Evolutionary conservation across 768 basidiomycete genomes (phyloP).

Genomic region (Lentinula boryana): DNA sequence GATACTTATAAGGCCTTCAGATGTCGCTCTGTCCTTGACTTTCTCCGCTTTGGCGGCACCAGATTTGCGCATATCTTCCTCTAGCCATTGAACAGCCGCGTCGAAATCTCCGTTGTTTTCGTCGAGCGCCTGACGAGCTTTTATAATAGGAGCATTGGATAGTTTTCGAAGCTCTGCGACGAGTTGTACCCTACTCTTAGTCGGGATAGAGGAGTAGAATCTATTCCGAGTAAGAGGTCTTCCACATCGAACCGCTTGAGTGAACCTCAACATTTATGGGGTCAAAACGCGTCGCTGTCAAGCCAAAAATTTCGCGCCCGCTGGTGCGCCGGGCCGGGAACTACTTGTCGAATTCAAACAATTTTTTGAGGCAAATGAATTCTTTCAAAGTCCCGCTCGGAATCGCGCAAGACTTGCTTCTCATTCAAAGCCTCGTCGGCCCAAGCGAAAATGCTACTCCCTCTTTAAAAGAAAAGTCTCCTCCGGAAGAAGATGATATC

Average conservation of each 20-base stretch:
- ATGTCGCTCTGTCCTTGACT: slow-evolving; percentile 65
- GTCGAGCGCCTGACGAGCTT: slow-evolving; percentile 83
- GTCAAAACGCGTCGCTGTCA: neutral
- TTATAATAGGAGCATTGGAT: slow-evolving; percentile 75
- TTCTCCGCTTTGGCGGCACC: slow-evolving; percentile 83
- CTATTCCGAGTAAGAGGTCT: slow-evolving; percentile 17
- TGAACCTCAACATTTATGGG: slow-evolving; percentile 11
- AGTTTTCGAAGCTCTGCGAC: slow-evolving; percentile 83
- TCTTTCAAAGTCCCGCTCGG: slow-evolving; percentile 55
- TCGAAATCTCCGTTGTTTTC: slow-evolving; percentile 70
- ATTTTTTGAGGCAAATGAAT: slow-evolving; percentile 21
- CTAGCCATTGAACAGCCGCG: slow-evolving; percentile 74
- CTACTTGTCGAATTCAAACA: neutral
- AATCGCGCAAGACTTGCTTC: slow-evolving; percentile 67
- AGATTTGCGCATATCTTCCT: slow-evolving; percentile 62
- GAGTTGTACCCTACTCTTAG: slow-evolving; percentile 66
- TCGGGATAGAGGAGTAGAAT: slow-evolving; percentile 45
- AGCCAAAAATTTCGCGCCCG: neutral
- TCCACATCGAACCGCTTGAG: slow-evolving; percentile 11
- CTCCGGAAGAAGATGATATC: slow-evolving; percentile 31
- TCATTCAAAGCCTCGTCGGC: slow-evolving; percentile 65
- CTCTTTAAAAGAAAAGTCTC: neutral
- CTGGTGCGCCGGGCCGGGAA: neutral
- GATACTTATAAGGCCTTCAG: slow-evolving; percentile 77
- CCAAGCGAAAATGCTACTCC: slow-evolving; percentile 12